Conservation (phyloP, 148 eudicot genomes). For the Chenopodium album region DNA sequence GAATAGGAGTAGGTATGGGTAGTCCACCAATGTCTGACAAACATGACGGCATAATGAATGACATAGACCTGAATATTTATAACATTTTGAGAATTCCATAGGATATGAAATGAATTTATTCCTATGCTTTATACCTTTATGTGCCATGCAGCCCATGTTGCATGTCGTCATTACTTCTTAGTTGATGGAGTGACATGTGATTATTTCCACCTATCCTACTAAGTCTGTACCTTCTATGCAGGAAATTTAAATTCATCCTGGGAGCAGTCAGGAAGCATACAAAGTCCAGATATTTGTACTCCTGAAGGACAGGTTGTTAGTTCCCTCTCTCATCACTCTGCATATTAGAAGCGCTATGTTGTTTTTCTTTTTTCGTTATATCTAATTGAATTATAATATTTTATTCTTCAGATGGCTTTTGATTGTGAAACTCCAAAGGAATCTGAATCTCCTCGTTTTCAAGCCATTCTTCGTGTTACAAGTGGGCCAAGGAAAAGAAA, state of each 20-base stretch:
- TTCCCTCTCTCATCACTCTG: not conserved
- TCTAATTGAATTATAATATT: not conserved
- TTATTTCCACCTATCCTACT: not conserved
- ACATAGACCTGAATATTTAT: not conserved
- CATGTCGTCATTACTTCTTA: not conserved
- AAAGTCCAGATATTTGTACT: slow-evolving; percentile 64
- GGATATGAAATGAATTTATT: not conserved
- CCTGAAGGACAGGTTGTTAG: slow-evolving; percentile 78
- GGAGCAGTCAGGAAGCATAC: slow-evolving; percentile 62
- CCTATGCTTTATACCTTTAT: not conserved
- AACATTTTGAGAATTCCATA: not conserved
- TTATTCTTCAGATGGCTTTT: slow-evolving; percentile 48
- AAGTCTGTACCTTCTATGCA: slow-evolving; percentile 24
- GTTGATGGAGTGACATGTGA: slow-evolving; percentile 4
- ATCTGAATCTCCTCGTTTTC: slow-evolving; percentile 99
- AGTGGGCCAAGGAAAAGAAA: slow-evolving; percentile 91
- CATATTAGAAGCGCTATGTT: not conserved
- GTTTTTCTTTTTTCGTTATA: not conserved
- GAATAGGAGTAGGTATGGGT: no score
- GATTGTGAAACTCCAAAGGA: slow-evolving; percentile 98
- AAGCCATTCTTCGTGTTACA: slow-evolving; percentile 95
- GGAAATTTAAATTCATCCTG: slow-evolving; percentile 54
- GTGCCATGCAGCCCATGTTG: not conserved
- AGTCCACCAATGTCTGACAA: not conserved
- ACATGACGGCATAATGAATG: not conserved